These are phyloP conservation scores for Trifolium fragiferum DNA, from an alignment of 306 rosid species.

Conservation along the genomic window DNA sequence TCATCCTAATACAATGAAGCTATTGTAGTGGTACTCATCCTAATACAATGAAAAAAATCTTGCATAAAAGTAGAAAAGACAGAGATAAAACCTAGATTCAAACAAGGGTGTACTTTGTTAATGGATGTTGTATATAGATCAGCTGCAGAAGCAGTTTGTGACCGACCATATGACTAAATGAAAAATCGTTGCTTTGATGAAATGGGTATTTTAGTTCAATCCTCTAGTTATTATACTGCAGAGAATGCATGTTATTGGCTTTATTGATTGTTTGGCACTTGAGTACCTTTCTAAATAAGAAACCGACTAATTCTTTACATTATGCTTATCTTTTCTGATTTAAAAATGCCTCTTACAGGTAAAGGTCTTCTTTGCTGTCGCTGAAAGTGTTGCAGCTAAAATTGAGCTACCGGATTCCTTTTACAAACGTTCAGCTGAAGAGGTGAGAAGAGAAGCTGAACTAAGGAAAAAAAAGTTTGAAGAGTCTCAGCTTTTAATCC, in stretches of 20 bases:
- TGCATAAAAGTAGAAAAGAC: slow-evolving; percentile 15
- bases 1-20: slow-evolving; percentile 19
- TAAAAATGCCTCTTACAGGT: slow-evolving; percentile 51
- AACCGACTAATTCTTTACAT: neutral
- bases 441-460: slow-evolving; percentile 90
- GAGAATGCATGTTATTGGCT: slow-evolving; percentile 1
- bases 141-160: slow-evolving; percentile 24
- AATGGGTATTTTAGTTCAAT: slow-evolving; percentile 16
- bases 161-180: neutral
- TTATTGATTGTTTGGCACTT: slow-evolving; percentile 39
- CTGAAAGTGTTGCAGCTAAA: slow-evolving; percentile 83
- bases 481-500: slow-evolving; percentile 91
- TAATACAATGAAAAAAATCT: slow-evolving; percentile 1
- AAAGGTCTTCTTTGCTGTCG: slow-evolving; percentile 90
- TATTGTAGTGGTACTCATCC: slow-evolving; percentile 25
- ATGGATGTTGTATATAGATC: slow-evolving; percentile 16
- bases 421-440: slow-evolving; percentile 70
- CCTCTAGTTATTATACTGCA: slow-evolving; percentile 17
- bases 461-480: slow-evolving; percentile 83
- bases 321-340: slow-evolving; percentile 22
- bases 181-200: slow-evolving; percentile 18
- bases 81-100: slow-evolving; percentile 10
- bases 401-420: slow-evolving; percentile 91
- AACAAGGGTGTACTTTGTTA: slow-evolving; percentile 17
- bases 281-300: neutral